Percentiles rank a stretch among this genome's conserved stretches.
Conservation (phyloP, 768 basidiomycete genomes). For the Tulasnella sp. region DNA sequence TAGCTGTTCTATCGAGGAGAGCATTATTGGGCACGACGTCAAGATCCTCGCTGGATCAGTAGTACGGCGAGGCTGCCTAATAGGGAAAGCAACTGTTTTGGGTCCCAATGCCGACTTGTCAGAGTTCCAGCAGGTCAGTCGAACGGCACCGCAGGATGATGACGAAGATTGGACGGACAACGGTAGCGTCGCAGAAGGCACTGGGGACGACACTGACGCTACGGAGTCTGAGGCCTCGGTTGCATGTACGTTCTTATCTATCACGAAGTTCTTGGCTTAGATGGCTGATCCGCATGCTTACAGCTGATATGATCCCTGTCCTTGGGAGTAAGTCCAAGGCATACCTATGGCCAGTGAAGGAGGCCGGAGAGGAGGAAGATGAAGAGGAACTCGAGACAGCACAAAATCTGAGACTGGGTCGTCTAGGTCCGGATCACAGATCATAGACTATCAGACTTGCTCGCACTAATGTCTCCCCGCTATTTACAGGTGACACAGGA, state of each 20-base stretch:
- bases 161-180: conserved; percentile 23
- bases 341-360: conserved; percentile 63
- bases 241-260: background rate
- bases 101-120: conserved; percentile 59
- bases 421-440: conserved; percentile 42
- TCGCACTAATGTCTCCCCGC: too few species aligned
- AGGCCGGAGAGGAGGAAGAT: conserved; percentile 47
- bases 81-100: conserved; percentile 71
- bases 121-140: conserved; percentile 65
- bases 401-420: conserved; percentile 61
- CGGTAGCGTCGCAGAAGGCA: conserved; percentile 18
- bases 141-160: conserved; percentile 31
- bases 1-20: conserved; percentile 58
- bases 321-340: conserved; percentile 70
- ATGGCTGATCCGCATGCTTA: background rate
- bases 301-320: conserved; percentile 22
- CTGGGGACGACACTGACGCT: conserved; percentile 19
- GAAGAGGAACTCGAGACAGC: conserved; percentile 51
- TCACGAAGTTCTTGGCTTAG: conserved; percentile 11
- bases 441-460: too few species aligned
- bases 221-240: conserved; percentile 40
- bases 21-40: conserved; percentile 76
- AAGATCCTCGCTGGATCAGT: conserved; percentile 52
- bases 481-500: conserved; percentile 43
- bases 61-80: conserved; percentile 66